Evolutionary conservation across 2,329 filamentous ascomycete genomes (phyloP).

Genomic region (Fusarium sororula): DNA sequence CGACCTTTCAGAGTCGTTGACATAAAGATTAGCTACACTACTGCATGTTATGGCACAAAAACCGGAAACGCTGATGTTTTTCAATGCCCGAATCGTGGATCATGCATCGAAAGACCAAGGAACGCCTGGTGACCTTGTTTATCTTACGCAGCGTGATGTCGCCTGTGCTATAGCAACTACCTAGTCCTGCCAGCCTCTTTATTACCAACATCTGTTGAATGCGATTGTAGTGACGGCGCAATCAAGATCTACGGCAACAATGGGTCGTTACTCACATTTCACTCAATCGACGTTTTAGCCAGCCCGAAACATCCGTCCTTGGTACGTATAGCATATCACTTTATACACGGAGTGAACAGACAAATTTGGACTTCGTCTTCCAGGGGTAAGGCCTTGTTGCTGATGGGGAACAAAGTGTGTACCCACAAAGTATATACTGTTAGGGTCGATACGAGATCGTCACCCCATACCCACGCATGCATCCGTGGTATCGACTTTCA

Average conservation of each 20-base stretch:
- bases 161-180: background rate
- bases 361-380: conserved; percentile 19
- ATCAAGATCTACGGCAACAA: conserved; percentile 10
- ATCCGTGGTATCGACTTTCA: conserved; percentile 27
- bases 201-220: conserved; percentile 7
- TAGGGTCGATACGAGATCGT: conserved; percentile 45
- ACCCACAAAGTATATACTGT: conserved; percentile 36
- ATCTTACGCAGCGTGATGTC: background rate
- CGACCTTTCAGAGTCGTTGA: conserved; percentile 18
- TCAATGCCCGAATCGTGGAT: conserved; percentile 5
- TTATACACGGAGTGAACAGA: background rate
- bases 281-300: background rate
- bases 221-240: background rate
- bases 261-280: conserved; percentile 1
- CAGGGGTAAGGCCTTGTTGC: conserved; percentile 10
- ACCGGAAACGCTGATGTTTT: conserved; percentile 20
- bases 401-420: background rate
- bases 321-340: background rate
- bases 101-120: conserved; percentile 8
- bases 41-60: conserved; percentile 15
- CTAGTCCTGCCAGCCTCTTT: conserved; percentile 1
- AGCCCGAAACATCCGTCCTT: conserved; percentile 27
- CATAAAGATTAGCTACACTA: conserved; percentile 15
- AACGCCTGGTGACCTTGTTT: conserved; percentile 7
- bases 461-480: conserved; percentile 23